Evolutionary conservation across 352 stramenopile species (phyloP).

Genomic region (Phytopythium litorale): DNA sequence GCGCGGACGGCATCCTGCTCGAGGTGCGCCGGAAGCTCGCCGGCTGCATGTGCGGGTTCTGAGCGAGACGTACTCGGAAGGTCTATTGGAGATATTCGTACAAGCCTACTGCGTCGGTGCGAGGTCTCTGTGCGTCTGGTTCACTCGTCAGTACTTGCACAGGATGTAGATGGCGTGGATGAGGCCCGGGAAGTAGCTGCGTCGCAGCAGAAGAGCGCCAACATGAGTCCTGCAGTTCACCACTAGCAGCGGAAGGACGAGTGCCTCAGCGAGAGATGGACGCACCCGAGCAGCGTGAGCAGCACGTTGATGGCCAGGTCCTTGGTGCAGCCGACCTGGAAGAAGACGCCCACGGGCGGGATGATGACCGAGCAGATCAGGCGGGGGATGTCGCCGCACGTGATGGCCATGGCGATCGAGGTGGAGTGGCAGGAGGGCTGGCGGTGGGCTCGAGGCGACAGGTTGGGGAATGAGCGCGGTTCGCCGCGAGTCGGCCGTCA

Average conservation of each 20-base stretch:
- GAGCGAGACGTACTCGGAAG: slow-evolving; percentile 4
- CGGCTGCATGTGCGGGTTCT: slow-evolving; percentile 66
- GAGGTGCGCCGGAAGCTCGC: slow-evolving; percentile 56
- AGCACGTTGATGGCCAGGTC: slow-evolving; percentile 62
- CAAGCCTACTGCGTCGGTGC: too few species aligned
- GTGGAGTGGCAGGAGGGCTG: too few species aligned
- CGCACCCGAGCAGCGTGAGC: slow-evolving; percentile 53
- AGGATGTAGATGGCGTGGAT: slow-evolving; percentile 78
- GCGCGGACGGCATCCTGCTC: slow-evolving; percentile 38
- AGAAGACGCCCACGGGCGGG: slow-evolving; percentile 46
- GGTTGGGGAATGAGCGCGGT: background rate
- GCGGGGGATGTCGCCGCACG: slow-evolving; percentile 44
- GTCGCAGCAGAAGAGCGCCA: background rate
- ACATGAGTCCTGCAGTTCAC: background rate
- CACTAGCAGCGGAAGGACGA: too few species aligned
- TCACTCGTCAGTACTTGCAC: slow-evolving; percentile 25
- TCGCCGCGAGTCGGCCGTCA: too few species aligned
- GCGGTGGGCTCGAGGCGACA: background rate
- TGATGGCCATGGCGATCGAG: slow-evolving; percentile 32
- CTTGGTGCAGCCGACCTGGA: slow-evolving; percentile 54
- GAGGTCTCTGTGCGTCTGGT: too few species aligned
- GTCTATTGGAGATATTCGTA: background rate
- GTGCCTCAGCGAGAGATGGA: too few species aligned
- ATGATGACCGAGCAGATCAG: slow-evolving; percentile 46
- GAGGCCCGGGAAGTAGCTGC: slow-evolving; percentile 57